phyloP scores from a whole-genome alignment of 192 early-diverging fungal species.

The Umbelopsis vinacea region DNA sequence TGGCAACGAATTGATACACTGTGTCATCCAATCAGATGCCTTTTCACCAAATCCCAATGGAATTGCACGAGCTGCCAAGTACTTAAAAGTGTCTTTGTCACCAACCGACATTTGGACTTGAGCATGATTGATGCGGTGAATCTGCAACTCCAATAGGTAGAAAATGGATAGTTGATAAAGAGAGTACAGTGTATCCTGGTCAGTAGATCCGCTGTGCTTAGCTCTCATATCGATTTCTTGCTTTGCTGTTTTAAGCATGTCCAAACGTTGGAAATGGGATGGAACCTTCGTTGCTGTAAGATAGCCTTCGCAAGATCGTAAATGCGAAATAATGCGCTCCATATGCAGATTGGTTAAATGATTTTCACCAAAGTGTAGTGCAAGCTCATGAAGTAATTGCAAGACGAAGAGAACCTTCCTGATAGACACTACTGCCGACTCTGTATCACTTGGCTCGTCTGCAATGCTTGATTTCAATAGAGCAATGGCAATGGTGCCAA shows the following conservation, averaged over 20 bases:
- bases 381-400: neutral
- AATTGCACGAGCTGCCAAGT: constrained; percentile 1
- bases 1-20: constrained; percentile 27
- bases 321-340: neutral
- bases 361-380: neutral
- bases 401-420: neutral
- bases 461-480: constrained; percentile 3
- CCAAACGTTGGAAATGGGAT: neutral
- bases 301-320: neutral
- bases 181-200: neutral
- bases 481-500: neutral
- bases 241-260: neutral
- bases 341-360: neutral
- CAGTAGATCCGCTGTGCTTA: neutral
- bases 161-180: neutral
- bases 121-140: neutral
- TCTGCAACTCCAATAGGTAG: neutral
- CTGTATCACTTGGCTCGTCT: neutral
- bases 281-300: neutral
- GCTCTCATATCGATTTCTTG: neutral
- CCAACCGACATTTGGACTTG: neutral
- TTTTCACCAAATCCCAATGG: constrained; percentile 4
- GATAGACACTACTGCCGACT: neutral
- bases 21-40: neutral
- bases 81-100: neutral